These are phyloP conservation scores for Nakazawaea populi DNA, from an alignment of 805 yeast genomes.

Conservation along the genomic window DNA sequence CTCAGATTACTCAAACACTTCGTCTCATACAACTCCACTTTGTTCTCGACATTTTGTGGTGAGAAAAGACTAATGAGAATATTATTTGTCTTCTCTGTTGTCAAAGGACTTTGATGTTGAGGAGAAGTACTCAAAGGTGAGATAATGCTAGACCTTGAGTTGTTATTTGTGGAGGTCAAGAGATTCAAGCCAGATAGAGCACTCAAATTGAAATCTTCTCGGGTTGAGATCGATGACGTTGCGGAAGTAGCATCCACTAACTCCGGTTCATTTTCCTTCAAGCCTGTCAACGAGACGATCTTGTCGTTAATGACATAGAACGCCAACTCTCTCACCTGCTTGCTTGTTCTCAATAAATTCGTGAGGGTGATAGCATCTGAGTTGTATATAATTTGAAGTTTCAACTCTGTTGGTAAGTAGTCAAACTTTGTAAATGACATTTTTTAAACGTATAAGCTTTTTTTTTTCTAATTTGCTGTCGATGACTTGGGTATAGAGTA, in stretches of 20 bases:
- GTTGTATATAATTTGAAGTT: conserved; percentile 14
- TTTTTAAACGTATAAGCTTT: background rate
- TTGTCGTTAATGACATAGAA: conserved; percentile 10
- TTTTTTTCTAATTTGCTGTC: background rate
- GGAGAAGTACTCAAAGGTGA: background rate
- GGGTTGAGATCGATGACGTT: background rate
- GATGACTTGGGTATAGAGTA: background rate
- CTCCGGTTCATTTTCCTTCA: background rate
- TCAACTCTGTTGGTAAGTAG: conserved; percentile 18
- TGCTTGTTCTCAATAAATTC: conserved; percentile 9
- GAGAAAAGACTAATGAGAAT: conserved; percentile 20
- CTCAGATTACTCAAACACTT: conserved; percentile 13
- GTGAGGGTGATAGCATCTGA: conserved; percentile 13
- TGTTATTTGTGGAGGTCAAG: background rate
- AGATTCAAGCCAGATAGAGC: background rate
- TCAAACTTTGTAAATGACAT: conserved; percentile 2
- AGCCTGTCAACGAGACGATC: conserved; percentile 6
- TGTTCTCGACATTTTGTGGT: conserved; percentile 19
- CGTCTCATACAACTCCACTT: conserved; percentile 19
- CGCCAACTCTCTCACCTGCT: conserved; percentile 5
- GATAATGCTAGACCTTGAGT: background rate
- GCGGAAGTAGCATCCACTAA: background rate
- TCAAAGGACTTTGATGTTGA: background rate
- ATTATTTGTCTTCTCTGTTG: conserved; percentile 1
- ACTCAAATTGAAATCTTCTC: background rate